A percentile compares a stretch with the other conserved stretches of the same genome.
Conservation (phyloP, 495 filamentous ascomycete species). For the Xylaria bambusicola region DNA sequence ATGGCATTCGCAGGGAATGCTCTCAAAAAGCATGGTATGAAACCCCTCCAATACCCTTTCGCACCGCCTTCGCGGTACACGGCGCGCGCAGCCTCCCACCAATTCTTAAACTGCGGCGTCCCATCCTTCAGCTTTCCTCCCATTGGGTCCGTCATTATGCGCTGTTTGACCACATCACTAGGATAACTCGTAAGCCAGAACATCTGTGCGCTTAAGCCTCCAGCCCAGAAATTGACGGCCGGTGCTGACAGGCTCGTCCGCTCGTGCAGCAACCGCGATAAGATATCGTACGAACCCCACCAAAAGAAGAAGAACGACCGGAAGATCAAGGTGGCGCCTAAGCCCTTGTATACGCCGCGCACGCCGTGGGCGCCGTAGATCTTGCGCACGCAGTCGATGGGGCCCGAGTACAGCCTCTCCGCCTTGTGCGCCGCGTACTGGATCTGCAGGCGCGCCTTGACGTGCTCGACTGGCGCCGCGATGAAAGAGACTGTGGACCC, state of each 20-base stretch:
- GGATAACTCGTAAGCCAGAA: conserved; percentile 95
- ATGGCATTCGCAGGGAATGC: conserved; percentile 97
- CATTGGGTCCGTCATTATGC: conserved; percentile 93
- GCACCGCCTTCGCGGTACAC: conserved; percentile 74
- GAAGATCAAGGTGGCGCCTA: conserved; percentile 84
- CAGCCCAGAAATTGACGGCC: conserved; percentile 94
- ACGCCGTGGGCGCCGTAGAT: conserved; percentile 71
- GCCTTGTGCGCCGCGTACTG: conserved; percentile 80
- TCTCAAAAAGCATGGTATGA: conserved; percentile 87
- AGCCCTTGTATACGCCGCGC: conserved; percentile 77
- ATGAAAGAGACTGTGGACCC: conserved; percentile 90
- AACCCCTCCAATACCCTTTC: conserved; percentile 89
- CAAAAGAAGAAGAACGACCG: conserved; percentile 94
- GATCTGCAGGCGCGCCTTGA: conserved; percentile 91
- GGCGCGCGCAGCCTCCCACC: conserved; percentile 77
- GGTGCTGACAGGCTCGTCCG: conserved; percentile 74
- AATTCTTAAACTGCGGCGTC: conserved; percentile 66
- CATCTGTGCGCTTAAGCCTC: conserved; percentile 84
- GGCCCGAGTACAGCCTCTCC: conserved; percentile 77
- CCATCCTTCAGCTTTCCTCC: conserved; percentile 70
- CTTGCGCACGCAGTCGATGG: conserved; percentile 77
- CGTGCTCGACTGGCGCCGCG: conserved; percentile 90
- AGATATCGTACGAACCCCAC: conserved; percentile 91
- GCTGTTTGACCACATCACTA: conserved; percentile 92
- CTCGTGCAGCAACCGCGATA: conserved; percentile 66